These are phyloP conservation scores for Saccharomyces cerevisiae DNA, from an alignment of 805 yeast genomes.

Conservation along the genomic window DNA sequence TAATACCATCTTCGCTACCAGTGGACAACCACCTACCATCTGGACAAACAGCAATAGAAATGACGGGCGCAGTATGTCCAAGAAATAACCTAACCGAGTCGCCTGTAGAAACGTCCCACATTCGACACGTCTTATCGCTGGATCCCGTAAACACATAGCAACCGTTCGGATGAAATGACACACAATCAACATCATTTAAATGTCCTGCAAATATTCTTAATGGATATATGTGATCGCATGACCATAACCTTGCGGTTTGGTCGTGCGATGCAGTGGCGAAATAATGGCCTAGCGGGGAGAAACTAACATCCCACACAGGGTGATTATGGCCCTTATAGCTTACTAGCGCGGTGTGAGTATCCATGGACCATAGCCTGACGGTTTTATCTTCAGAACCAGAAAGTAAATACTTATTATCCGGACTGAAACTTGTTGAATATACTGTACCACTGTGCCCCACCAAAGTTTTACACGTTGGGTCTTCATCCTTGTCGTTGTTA, in stretches of 20 bases:
- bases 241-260: conserved; percentile 96
- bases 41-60: conserved; percentile 81
- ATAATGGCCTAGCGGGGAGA: conserved; percentile 92
- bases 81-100: conserved; percentile 83
- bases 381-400: conserved; percentile 89
- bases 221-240: conserved; percentile 95
- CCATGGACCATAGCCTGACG: conserved; percentile 87
- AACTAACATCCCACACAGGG: conserved; percentile 96
- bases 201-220: conserved; percentile 95
- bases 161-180: conserved; percentile 92
- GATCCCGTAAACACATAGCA: conserved; percentile 93
- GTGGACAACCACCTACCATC: conserved; percentile 96
- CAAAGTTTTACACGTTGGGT: conserved; percentile 31
- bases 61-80: conserved; percentile 87
- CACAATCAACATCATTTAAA: conserved; percentile 90
- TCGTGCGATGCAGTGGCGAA: conserved; percentile 98
- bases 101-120: conserved; percentile 95
- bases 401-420: conserved; percentile 74
- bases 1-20: conserved; percentile 87
- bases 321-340: conserved; percentile 94
- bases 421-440: conserved; percentile 82
- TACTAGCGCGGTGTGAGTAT: conserved; percentile 80
- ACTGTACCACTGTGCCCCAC: conserved; percentile 95
- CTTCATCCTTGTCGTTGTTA: conserved; percentile 34
- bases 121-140: conserved; percentile 87